Conservation (phyloP, 1,284 basidiomycete genomes). For the Cystobasidiaceae sp. region DNA sequence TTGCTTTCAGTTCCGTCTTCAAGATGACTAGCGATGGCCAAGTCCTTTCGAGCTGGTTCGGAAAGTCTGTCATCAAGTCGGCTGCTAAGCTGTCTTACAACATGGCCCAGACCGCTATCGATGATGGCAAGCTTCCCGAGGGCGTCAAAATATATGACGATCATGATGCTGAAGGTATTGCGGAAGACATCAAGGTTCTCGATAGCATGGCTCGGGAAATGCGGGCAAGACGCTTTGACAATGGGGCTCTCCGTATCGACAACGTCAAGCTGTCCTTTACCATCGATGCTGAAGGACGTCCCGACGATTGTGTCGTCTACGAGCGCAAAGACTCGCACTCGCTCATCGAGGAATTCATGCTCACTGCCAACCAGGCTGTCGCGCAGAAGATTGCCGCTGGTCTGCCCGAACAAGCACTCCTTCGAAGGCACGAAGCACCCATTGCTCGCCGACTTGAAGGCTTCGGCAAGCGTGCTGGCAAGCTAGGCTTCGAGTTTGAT, state of each 20-base stretch:
- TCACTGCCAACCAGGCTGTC: constrained; percentile 81
- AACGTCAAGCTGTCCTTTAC: constrained; percentile 70
- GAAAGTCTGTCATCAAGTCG: constrained; percentile 85
- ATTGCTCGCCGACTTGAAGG: constrained; percentile 79
- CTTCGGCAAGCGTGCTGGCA: constrained; percentile 71
- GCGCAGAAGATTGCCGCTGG: constrained; percentile 89
- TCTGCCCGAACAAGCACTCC: constrained; percentile 87
- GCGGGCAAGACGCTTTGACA: constrained; percentile 65
- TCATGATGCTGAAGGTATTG: constrained; percentile 58
- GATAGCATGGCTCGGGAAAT: constrained; percentile 66
- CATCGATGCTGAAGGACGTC: constrained; percentile 75
- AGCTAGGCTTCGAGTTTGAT: constrained; percentile 79
- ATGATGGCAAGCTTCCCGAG: constrained; percentile 59
- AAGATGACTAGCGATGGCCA: constrained; percentile 78
- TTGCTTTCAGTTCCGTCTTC: constrained; percentile 83
- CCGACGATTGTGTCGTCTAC: constrained; percentile 68
- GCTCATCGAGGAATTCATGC: constrained; percentile 94
- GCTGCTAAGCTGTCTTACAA: constrained; percentile 77
- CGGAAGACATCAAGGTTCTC: constrained; percentile 68
- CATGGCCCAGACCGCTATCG: constrained; percentile 74
- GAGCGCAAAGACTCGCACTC: constrained; percentile 67
- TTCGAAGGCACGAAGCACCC: constrained; percentile 88
- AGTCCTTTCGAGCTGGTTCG: constrained; percentile 82
- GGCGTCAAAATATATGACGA: constrained; percentile 56
- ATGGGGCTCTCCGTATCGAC: constrained; percentile 71